Evolutionary conservation across 768 basidiomycete species (phyloP).

Genomic region (Tulasnella sp.): DNA sequence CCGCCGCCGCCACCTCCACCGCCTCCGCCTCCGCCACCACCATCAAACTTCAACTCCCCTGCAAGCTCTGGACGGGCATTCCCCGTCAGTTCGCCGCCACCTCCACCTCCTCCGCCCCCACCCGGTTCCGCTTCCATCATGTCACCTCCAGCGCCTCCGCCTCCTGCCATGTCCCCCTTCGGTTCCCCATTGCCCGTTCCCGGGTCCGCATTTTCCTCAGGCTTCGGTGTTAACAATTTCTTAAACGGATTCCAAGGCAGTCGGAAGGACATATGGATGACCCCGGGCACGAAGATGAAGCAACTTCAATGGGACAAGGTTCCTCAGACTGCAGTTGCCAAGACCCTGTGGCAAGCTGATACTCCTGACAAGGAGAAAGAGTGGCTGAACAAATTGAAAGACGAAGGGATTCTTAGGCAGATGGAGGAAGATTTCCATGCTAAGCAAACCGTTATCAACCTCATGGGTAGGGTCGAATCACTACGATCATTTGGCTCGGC

Average conservation of each 20-base stretch:
- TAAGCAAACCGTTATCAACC: slow-evolving; percentile 83
- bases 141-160: slow-evolving; percentile 31
- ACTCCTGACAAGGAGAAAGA: slow-evolving; percentile 57
- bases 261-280: slow-evolving; percentile 79
- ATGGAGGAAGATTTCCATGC: slow-evolving; percentile 99
- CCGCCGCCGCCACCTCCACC: slow-evolving; percentile 13
- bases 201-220: slow-evolving; percentile 30
- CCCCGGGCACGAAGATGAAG: slow-evolving; percentile 89
- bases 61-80: slow-evolving; percentile 15
- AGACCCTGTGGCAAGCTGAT: slow-evolving; percentile 81
- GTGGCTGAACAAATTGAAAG: slow-evolving; percentile 72
- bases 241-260: slow-evolving; percentile 48
- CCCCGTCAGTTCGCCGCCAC: slow-evolving; percentile 26
- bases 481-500: neutral
- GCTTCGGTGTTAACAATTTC: slow-evolving; percentile 25
- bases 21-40: slow-evolving; percentile 27
- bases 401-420: slow-evolving; percentile 84
- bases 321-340: slow-evolving; percentile 74
- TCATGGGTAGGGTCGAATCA: slow-evolving; percentile 53
- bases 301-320: slow-evolving; percentile 98
- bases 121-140: slow-evolving; percentile 20
- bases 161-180: slow-evolving; percentile 34
- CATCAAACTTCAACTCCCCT: slow-evolving; percentile 14
- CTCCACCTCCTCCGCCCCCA: slow-evolving; percentile 29
- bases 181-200: slow-evolving; percentile 29